These are phyloP conservation scores for Cyclotella choctawhatcheeana DNA, from an alignment of 108 stramenopile genomes.

Conservation along the genomic window DNA sequence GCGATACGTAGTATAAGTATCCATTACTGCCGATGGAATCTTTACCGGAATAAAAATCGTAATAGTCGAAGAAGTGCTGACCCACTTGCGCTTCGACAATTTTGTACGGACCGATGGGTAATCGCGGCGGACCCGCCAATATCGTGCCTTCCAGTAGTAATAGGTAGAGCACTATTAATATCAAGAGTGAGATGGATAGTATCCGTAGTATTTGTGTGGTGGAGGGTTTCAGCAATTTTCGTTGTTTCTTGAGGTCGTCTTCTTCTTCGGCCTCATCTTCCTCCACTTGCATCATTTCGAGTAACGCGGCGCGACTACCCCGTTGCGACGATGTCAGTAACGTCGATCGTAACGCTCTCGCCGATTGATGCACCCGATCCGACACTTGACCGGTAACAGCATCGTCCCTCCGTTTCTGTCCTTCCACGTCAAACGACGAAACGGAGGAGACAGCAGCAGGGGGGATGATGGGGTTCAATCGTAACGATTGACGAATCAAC, in stretches of 20 bases:
- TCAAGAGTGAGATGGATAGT: constrained; percentile 11
- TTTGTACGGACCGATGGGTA: constrained; percentile 78
- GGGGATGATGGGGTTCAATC: no score
- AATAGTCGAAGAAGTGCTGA: constrained; percentile 71
- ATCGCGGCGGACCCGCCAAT: constrained; percentile 72
- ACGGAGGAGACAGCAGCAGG: not conserved
- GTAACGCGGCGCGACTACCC: constrained; percentile 9
- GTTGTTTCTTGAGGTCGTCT: not conserved
- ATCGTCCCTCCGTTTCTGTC: not conserved
- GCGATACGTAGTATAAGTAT: constrained; percentile 66
- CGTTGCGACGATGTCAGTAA: constrained; percentile 20
- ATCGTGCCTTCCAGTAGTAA: constrained; percentile 22
- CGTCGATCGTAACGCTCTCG: constrained; percentile 25
- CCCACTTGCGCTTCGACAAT: constrained; percentile 79
- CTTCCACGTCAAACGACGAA: not conserved
- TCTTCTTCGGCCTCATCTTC: constrained; percentile 1
- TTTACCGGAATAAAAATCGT: constrained; percentile 80
- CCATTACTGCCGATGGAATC: constrained; percentile 87
- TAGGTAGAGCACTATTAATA: constrained; percentile 22
- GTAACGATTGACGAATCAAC: constrained; percentile 21
- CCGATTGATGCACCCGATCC: constrained; percentile 33
- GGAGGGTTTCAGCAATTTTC: not conserved
- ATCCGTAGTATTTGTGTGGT: constrained; percentile 20
- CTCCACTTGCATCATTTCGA: constrained; percentile 17
- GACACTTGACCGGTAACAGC: not conserved